phyloP scores from a whole-genome alignment of 75 land plant species.

The Pinus albicaulis region DNA sequence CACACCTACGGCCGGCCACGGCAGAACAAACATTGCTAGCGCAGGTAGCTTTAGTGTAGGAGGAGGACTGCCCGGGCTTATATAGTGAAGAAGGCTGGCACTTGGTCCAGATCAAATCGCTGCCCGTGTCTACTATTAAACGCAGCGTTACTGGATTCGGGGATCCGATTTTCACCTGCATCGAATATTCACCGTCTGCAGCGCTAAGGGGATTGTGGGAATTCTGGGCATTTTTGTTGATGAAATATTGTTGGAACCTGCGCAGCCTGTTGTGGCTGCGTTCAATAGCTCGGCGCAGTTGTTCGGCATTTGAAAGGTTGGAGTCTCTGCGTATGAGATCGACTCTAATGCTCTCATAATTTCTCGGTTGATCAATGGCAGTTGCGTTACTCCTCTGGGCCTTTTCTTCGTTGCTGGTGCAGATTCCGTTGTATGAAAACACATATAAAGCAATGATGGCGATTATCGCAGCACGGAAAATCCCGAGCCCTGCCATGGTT shows the following conservation, averaged over 20 bases:
- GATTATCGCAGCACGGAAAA: too few relatives aligned
- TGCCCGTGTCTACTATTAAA: slow-evolving; percentile 22
- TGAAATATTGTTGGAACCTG: background rate
- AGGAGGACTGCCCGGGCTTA: slow-evolving; percentile 16
- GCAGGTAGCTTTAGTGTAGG: slow-evolving; percentile 10
- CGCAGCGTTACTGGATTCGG: slow-evolving; percentile 9
- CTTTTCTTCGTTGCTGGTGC: too few relatives aligned
- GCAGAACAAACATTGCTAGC: background rate
- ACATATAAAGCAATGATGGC: too few relatives aligned
- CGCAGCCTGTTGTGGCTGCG: background rate
- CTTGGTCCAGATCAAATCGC: slow-evolving; percentile 27
- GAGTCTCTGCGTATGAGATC: too few relatives aligned
- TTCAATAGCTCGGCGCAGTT: background rate
- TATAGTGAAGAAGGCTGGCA: slow-evolving; percentile 18
- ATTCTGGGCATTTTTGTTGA: background rate
- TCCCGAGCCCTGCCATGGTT: too few relatives aligned
- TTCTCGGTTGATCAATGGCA: too few relatives aligned
- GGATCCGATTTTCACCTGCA: slow-evolving; percentile 20
- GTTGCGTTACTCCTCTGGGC: too few relatives aligned
- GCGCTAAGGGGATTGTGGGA: background rate
- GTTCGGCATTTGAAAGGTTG: background rate
- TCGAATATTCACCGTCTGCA: slow-evolving; percentile 18
- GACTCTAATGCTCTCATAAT: too few relatives aligned
- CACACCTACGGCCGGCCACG: background rate
- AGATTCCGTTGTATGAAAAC: too few relatives aligned